Evolutionary conservation across 2,329 filamentous ascomycete species (phyloP), one percentile per base, ranked within the genome.

Genomic region (Diaporthe sp.): DNA sequence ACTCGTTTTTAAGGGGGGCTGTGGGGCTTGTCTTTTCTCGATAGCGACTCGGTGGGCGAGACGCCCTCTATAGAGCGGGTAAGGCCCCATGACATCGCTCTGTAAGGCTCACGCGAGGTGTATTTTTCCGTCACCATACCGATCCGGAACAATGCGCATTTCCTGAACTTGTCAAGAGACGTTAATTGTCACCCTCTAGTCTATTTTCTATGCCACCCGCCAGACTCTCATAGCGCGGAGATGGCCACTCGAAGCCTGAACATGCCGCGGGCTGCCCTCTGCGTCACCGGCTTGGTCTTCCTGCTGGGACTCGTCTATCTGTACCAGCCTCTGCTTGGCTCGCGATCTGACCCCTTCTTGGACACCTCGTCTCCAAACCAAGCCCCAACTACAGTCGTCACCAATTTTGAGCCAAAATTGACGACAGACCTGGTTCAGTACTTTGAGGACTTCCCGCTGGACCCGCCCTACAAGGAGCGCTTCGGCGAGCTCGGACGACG

Each of bases 401-500:
- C 15, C 28, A 49, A 39, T 10, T 44, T 44, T 20, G 57, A 39
- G n/a, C 51, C 53, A 20, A 49, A 58, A 28, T 42, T 75, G 20
- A 37, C 68, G 15, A 44, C 65, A 13, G 70, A 78, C 37, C 47
- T 75, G 20, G 72, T 73, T 34, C 73, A 76, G 13, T 79, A 81
- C 51, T 81, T 83, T 37, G 76, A 78, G 60, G 80, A 82, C 22
- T 81, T 80, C 17, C 82, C 81, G 0, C 77, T 84, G n/a, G 63
- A 67, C 0, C 74, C 79, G n/a, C 79, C 83, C 0, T 83, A 82
- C 63, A 82, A 80, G 15, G 78, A 80, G 5, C 76, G 81, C 3
- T 84, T 84, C 71, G 83, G 82, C 51, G 79, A 84, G 58, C 49
- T 82, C 12, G 83, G 83, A 44, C 80, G 82, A 44, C 82, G 83